phyloP scores from a whole-genome alignment of 176 grass and related monocot genomes.

The Zea mays region Zm-B73-REFERENCE-NAM-5.0 NC_050097.1:208618001-208618500 shows the following conservation, averaged over 20 bases:
- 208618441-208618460: conserved; percentile 46
- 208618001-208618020: conserved; percentile 35
- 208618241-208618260: conserved; percentile 11
- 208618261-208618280: conserved; percentile 40
- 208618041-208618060: background rate
- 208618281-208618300: conserved; percentile 25
- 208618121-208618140: conserved; percentile 38
- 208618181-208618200: conserved; percentile 12
- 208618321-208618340: background rate
- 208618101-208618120: background rate
- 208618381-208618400: conserved; percentile 42
- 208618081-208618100: conserved; percentile 15
- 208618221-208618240: conserved; percentile 46
- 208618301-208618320: background rate
- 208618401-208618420: conserved; percentile 9
- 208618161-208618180: background rate
- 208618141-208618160: background rate
- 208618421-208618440: conserved; percentile 61
- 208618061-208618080: conserved; percentile 25
- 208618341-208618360: background rate
- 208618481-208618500: conserved; percentile 32
- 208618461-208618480: conserved; percentile 38
- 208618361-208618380: background rate
- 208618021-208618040: conserved; percentile 23
- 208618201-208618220: conserved; percentile 43